Evolutionary conservation across 2,329 filamentous ascomycete genomes (phyloP), one percentile per base, ranked within the genome.

Genomic region (Grosmannia huntii): DNA sequence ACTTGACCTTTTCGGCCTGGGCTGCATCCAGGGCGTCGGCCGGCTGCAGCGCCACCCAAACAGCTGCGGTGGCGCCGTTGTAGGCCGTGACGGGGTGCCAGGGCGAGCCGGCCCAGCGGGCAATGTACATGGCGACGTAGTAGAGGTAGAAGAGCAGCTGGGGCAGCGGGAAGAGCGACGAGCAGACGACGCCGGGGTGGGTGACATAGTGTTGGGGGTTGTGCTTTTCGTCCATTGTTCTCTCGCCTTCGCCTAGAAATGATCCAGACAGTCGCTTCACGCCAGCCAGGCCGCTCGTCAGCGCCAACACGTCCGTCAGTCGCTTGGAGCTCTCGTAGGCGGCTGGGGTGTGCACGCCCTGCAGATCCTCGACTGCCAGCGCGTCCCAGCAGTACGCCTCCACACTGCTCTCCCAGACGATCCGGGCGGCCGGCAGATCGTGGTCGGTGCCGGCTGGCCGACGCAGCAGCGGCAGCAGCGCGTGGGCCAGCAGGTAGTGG

Each of bases 281-380:
- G 16, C 83, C 78, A 0, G 89, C 84, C 1, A 92, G 76, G 25
- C 81, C 75, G 12, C 81, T 80, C 0, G 89, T 91, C 27, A 97
- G 74, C n/a, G 82, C 79, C 60, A 97, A 75, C 19, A 95, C 66
- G 68, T 99, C 94, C 1, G 89, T 95, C 23, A 97, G 75, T 25
- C 90, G 84, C 73, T 99, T 97, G 59, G 84, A 85, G 61, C 84
- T 85, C 71, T 97, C 91, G 73, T 99, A 99, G 1, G 91, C 82
- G 2, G 75, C 75, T 1, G 68, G 65, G 1, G 80, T 80, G 19
- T 72, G 70, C 55, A 95, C 70, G 51, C 83, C 86, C 71, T 97
- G 91, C 28, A 96, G 76, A 71, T 99, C 94, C 53, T 82, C 74
- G 7, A 81, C 65, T 49, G 82, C 71, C 62, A 96, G 82, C 56